Conservation (phyloP, 345 rosid species). For the Litchi chinensis region DNA sequence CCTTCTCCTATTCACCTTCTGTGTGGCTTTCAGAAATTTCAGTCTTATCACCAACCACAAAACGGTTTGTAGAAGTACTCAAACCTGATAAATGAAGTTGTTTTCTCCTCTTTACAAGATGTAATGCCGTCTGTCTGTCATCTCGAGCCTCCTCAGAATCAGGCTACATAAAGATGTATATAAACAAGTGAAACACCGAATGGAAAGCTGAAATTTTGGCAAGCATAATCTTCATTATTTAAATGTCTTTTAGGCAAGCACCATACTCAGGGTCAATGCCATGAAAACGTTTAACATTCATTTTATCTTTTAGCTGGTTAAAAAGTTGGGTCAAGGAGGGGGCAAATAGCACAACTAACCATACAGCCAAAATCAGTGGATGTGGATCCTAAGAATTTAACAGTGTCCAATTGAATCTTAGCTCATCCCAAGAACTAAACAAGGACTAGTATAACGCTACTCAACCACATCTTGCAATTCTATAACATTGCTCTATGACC, state of each 20-base stretch:
- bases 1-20: neutral
- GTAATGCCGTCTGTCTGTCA: conserved; percentile 57
- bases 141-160: conserved; percentile 55
- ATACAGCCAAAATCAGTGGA: neutral
- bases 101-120: conserved; percentile 70
- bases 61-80: conserved; percentile 49
- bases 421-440: neutral
- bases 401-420: neutral
- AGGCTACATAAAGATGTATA: conserved; percentile 43
- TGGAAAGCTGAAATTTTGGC: neutral
- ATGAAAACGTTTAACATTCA: neutral
- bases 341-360: neutral
- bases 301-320: neutral
- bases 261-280: neutral
- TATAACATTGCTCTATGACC: neutral
- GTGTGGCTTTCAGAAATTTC: conserved; percentile 27
- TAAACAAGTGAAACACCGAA: neutral
- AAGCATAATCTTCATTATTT: neutral
- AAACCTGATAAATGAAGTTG: conserved; percentile 65
- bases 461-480: neutral
- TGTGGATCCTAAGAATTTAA: neutral
- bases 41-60: conserved; percentile 50
- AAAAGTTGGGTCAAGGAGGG: neutral
- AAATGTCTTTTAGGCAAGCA: neutral
- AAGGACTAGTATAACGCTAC: neutral